Percentiles rank a stretch among this genome's conserved stretches.
Conservation (phyloP, 2,329 filamentous ascomycete species). For the Fusarium concolor region DNA sequence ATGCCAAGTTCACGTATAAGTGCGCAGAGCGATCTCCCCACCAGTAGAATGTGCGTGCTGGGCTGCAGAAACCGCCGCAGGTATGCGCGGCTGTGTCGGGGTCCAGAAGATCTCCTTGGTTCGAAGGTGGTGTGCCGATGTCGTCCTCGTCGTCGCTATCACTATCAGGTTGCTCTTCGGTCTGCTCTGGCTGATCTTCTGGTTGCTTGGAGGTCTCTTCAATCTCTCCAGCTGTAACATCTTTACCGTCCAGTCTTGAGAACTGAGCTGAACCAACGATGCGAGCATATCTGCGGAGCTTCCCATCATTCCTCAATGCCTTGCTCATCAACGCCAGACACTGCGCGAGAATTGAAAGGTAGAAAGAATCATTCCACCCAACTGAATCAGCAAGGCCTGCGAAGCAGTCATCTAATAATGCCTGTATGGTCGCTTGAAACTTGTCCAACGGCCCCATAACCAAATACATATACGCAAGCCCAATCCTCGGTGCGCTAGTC, state of each 20-base stretch:
- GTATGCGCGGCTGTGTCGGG: not conserved
- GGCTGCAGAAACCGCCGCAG: constrained; percentile 5
- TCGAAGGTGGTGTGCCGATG: fast-evolving
- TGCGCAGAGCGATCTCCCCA: not conserved
- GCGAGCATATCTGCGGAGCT: not conserved
- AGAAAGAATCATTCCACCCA: not conserved
- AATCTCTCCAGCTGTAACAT: not conserved
- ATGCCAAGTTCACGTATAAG: not conserved
- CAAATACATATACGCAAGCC: constrained; percentile 11
- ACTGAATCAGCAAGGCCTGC: not conserved
- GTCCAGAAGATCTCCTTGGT: not conserved
- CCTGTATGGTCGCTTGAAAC: not conserved
- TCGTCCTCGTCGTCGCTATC: not conserved
- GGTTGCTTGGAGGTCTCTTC: not conserved
- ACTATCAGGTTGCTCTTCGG: not conserved
- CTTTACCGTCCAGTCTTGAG: not conserved
- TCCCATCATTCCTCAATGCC: not conserved
- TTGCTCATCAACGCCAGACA: not conserved
- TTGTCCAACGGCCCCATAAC: constrained; percentile 7
- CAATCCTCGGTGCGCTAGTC: not conserved
- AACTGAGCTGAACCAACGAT: not conserved
- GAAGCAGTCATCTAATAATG: not conserved
- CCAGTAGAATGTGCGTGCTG: not conserved
- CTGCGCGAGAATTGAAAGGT: not conserved
- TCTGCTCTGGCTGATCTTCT: not conserved